A percentile compares a stretch with the other conserved stretches of the same genome.
These are phyloP conservation scores for Mimosa pudica DNA, from an alignment of 306 rosid genomes.

Conservation along the genomic window DNA sequence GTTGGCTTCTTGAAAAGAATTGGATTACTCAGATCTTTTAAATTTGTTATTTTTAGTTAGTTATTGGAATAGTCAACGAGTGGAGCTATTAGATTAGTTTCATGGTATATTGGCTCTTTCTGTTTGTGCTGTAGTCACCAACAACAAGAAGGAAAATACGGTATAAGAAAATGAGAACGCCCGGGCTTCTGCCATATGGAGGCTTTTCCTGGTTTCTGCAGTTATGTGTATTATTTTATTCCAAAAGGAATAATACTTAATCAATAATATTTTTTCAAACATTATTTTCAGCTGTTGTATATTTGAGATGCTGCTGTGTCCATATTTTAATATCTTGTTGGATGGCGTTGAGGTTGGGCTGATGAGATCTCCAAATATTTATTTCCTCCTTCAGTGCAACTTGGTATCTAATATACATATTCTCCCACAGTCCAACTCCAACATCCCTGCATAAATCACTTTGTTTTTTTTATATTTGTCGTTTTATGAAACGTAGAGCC, in stretches of 20 bases:
- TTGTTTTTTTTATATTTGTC: slow-evolving; percentile 17
- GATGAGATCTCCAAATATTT: slow-evolving; percentile 29
- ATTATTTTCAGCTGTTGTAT: slow-evolving; percentile 33
- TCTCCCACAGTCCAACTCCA: not conserved
- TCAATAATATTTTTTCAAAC: slow-evolving; percentile 56
- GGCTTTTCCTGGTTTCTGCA: slow-evolving; percentile 47
- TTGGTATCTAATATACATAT: not conserved
- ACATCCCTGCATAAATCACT: not conserved
- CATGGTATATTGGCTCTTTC: slow-evolving; percentile 54
- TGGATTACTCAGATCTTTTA: slow-evolving; percentile 29
- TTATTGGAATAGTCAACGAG: slow-evolving; percentile 31
- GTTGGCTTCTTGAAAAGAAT: slow-evolving; percentile 21
- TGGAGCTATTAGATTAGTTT: slow-evolving; percentile 42
- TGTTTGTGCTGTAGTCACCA: slow-evolving; percentile 44
- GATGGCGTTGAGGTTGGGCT: slow-evolving; percentile 2
- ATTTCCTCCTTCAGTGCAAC: slow-evolving; percentile 26
- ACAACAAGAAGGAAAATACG: slow-evolving; percentile 45
- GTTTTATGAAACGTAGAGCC: not conserved
- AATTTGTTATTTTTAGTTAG: slow-evolving; percentile 9
- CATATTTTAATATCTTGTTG: slow-evolving; percentile 3
- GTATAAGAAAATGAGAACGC: slow-evolving; percentile 29
- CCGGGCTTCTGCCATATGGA: slow-evolving; percentile 78
- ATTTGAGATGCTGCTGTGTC: slow-evolving; percentile 32
- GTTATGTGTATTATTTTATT: slow-evolving; percentile 41
- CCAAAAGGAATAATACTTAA: slow-evolving; percentile 4